These are phyloP conservation scores for Aspergillus versicolor DNA, from an alignment of 2,329 filamentous ascomycete species.

Conservation along the genomic window DNA sequence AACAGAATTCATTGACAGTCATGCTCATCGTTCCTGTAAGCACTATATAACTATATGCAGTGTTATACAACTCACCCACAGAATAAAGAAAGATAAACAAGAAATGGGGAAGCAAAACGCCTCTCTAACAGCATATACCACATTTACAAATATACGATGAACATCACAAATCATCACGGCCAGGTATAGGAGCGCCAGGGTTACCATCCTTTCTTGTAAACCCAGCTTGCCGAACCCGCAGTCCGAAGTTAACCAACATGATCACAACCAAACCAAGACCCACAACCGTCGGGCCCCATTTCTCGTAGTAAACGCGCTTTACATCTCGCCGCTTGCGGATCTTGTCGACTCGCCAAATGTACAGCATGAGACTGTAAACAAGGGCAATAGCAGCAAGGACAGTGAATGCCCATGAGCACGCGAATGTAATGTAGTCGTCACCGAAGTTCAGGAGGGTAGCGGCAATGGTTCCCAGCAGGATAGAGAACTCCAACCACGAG, in stretches of 20 bases:
- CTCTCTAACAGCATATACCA: neutral
- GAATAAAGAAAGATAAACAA: neutral
- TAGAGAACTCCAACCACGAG: slow-evolving; percentile 95
- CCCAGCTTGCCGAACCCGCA: slow-evolving; percentile 63
- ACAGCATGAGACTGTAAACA: slow-evolving; percentile 80
- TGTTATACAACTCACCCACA: neutral
- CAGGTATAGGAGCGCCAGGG: neutral
- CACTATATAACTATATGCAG: neutral
- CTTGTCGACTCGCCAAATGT: slow-evolving; percentile 81
- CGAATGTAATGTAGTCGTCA: slow-evolving; percentile 59
- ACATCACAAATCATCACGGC: slow-evolving; percentile 15
- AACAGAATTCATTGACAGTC: neutral
- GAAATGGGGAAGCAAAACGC: neutral
- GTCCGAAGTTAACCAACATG: slow-evolving; percentile 75
- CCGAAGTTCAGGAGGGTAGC: slow-evolving; percentile 82
- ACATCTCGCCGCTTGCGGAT: slow-evolving; percentile 83
- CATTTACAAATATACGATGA: neutral
- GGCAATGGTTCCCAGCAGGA: slow-evolving; percentile 86
- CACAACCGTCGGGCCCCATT: slow-evolving; percentile 76
- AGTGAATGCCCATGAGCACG: slow-evolving; percentile 76
- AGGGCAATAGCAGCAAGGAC: slow-evolving; percentile 74
- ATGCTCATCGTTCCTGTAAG: neutral
- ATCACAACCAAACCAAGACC: slow-evolving; percentile 72
- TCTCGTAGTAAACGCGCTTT: slow-evolving; percentile 76
- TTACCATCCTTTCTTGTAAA: slow-evolving; percentile 23